These are phyloP conservation scores for Fusarium aywerte DNA, from an alignment of 2,329 filamentous ascomycete genomes.

Conservation along the genomic window DNA sequence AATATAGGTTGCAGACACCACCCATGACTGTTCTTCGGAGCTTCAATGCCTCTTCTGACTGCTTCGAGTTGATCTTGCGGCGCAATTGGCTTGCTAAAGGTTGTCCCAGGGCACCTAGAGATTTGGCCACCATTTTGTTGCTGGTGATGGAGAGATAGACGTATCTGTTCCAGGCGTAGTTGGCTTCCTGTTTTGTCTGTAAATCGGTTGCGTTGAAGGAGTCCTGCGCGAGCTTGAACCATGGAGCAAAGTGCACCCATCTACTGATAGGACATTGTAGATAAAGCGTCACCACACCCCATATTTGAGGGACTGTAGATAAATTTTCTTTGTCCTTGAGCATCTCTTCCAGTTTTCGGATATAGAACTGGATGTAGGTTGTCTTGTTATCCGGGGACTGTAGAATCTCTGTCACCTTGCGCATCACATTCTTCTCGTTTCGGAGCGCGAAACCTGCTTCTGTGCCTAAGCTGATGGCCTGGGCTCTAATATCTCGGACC, in stretches of 20 bases:
- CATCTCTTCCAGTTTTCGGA: conserved; percentile 74
- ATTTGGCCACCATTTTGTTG: conserved; percentile 61
- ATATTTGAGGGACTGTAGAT: conserved; percentile 82
- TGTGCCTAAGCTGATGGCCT: conserved; percentile 79
- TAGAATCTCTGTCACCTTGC: conserved; percentile 73
- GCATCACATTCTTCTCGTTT: conserved; percentile 73
- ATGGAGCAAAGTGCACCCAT: conserved; percentile 80
- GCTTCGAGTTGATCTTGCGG: conserved; percentile 68
- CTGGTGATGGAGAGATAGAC: conserved; percentile 78
- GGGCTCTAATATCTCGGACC: conserved; percentile 77
- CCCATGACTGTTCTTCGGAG: conserved; percentile 69
- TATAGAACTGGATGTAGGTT: conserved; percentile 76
- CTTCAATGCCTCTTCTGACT: conserved; percentile 60
- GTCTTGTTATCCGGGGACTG: conserved; percentile 62
- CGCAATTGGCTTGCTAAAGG: conserved; percentile 76
- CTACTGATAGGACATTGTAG: conserved; percentile 72
- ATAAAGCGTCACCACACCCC: conserved; percentile 84
- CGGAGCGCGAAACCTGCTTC: conserved; percentile 77
- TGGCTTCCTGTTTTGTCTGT: conserved; percentile 77
- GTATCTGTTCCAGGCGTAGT: conserved; percentile 86
- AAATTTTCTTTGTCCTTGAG: conserved; percentile 64
- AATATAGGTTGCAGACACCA: conserved; percentile 82
- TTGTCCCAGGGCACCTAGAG: conserved; percentile 63
- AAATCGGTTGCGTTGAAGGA: conserved; percentile 85
- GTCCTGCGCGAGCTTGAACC: conserved; percentile 81